Base-by-base conservation (phyloP, 148 eudicot species). In the Nepenthes mirabilis region DNA sequence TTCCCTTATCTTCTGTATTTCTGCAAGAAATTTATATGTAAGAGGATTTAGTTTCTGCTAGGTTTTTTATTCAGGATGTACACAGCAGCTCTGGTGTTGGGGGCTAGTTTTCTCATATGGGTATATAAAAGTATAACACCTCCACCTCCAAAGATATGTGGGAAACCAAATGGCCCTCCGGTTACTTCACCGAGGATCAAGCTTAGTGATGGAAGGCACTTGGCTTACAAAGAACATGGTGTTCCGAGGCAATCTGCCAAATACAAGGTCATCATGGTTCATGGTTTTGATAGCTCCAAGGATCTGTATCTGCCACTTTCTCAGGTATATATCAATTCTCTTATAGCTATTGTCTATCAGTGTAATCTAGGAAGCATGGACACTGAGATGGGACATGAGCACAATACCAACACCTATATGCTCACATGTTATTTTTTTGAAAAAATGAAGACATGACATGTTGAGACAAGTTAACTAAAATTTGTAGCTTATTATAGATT, bases 151-250 rank as follows among this genome's bases (percentile, higher is more conserved):
- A 77, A 59, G 77, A 61, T 55, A 56, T 70, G 73, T 55, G 75
- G 78, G 34, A 36, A 67, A 12, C 51, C 62, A 11, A 62, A 65
- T 34, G 81, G 75, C 35, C 81, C 75, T n/a, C 68, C 68, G 2
- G 68, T 74, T 56, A 67, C 62, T 13, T 77, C 78, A 40, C 70
- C 72, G 5, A 57, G 78, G 61, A 58, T 77, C 52, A 74, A 48
- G 62, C 70, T 76, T 33, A 68, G 80, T 52, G 72, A 72, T 53
- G 76, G 80, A 65, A 68, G 80, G 61, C 72, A 76, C 72, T 60
- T 77, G 58, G 77, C 77, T 54, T 77, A 77, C 60, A 65, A 61
- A 69, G 40, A 43, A 34, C 53, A 54, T 40, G 77, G 80, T 35
- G 68, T 69, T 14, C 8, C 65, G 1, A 62, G 32, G 37, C 61